Evolutionary conservation across 169 alveolate species (phyloP), one percentile per base, ranked within the genome.

Genomic region (Eimeria sp.): DNA sequence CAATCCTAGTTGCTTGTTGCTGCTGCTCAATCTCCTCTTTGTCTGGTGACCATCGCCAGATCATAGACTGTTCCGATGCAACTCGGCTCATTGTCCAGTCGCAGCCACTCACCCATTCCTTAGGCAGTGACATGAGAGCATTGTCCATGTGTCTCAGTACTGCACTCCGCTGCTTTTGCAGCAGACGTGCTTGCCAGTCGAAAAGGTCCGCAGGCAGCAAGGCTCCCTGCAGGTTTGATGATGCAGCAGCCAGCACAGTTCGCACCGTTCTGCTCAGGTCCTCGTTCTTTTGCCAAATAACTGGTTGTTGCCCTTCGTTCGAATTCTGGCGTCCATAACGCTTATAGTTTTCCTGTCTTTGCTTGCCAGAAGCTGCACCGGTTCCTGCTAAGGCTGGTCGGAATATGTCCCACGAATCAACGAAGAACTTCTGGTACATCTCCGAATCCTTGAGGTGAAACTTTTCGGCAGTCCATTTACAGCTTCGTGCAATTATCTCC

Each of bases 41-140:
- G 65, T 65, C 82, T 63, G 94, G 67, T 20, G 94, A 72, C 94
- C 94, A 87, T 9, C 94, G 94, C 94, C 94, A 87, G 65, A 22
- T 40, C 0, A 70, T 43, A 13, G 83, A 61, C 70, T 87, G 67
- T 47, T 87, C 94, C 65, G 45, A 51, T 75, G 45, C 45, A 25
- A 63, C 78, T 63, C 82, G 45, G 27, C 83, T 65, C 49, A 49
- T 20, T 43, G 94, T 87, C 94, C 94, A 87, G 49, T 34, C 40
- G 2, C 27, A 1, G 61, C 94, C 94, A 1, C 63, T 22, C 10
- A 43, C n/a, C 94, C 94, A 87, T 9, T 47, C 94, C 34, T 25
- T 76, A 3, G 94, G 94, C 83, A 87, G 49, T 22, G 65, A 40
- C n/a, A 25, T 16, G 4, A 63, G 83, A 30, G 94, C 94, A 34